phyloP scores from a whole-genome alignment of 495 filamentous ascomycete species.

The Wilcoxina mikolae region DNA sequence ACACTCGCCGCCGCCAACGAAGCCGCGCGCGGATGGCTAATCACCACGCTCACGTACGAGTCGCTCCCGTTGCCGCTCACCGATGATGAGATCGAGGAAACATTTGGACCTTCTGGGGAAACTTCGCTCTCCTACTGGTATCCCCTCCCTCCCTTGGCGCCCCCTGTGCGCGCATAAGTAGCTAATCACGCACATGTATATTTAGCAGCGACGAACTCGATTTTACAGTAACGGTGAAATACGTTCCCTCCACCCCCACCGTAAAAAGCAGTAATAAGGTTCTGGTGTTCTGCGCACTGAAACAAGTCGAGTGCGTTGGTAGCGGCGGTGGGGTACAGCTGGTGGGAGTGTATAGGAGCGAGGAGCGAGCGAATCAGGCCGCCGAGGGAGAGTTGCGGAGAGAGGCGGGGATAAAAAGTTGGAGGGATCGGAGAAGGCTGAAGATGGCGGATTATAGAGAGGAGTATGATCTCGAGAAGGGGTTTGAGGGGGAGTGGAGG shows the following conservation, averaged over 20 bases:
- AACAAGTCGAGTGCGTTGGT: background rate
- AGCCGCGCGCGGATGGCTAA: constrained; percentile 6
- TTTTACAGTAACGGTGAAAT: constrained; percentile 12
- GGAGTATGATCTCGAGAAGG: constrained; percentile 17
- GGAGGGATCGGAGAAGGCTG: constrained; percentile 21
- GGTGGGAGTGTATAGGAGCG: constrained; percentile 17
- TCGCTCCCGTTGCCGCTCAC: background rate
- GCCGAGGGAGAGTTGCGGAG: constrained; percentile 20
- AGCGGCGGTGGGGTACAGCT: background rate
- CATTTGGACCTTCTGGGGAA: background rate
- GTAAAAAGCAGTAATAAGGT: background rate
- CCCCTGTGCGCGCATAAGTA: background rate
- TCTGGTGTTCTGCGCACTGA: background rate
- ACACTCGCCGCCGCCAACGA: constrained; percentile 22
- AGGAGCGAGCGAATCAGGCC: constrained; percentile 19
- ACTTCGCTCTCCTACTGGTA: background rate
- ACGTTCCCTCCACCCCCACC: background rate
- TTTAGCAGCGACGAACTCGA: constrained; percentile 18
- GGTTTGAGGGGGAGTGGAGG: constrained; percentile 16
- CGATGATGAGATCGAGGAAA: background rate
- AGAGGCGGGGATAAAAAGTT: constrained; percentile 20
- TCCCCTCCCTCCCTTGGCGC: background rate
- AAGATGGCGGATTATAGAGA: constrained; percentile 20
- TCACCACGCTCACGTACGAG: background rate
- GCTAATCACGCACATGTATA: background rate